Percentiles rank a stretch among this genome's conserved stretches.
Evolutionary conservation across 805 yeast species (phyloP).

Genomic region (Wickerhamiella sergipiensis): DNA sequence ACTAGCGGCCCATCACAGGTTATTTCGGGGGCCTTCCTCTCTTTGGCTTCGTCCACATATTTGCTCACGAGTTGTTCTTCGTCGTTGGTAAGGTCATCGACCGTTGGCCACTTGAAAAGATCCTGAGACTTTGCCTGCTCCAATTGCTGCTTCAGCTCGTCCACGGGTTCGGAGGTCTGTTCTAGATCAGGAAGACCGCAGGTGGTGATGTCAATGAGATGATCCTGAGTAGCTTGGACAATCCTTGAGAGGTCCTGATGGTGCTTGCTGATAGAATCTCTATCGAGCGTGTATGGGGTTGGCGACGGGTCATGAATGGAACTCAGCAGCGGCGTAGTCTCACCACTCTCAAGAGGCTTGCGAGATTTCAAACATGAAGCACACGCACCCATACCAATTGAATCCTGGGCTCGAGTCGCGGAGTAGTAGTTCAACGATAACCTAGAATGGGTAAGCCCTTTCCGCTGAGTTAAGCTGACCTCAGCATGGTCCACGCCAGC

Average conservation of each 20-base stretch:
- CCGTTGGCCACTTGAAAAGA: slow-evolving; percentile 2
- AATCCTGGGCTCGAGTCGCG: background rate
- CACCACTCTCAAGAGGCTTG: slow-evolving; percentile 1
- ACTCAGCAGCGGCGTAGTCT: slow-evolving; percentile 9
- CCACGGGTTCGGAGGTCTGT: slow-evolving; percentile 2
- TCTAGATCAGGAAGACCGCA: slow-evolving; percentile 6
- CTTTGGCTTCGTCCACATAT: slow-evolving; percentile 1
- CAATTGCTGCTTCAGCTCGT: slow-evolving; percentile 4
- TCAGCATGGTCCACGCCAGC: too few relatives aligned
- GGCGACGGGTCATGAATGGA: background rate
- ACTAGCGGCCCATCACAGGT: background rate
- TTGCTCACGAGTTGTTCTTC: background rate
- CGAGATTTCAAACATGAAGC: slow-evolving; percentile 12
- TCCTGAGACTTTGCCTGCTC: background rate
- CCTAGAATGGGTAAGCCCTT: background rate
- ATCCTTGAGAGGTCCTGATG: slow-evolving; percentile 10
- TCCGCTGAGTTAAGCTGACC: too few relatives aligned
- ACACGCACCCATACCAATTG: slow-evolving; percentile 13
- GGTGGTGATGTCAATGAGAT: slow-evolving; percentile 12
- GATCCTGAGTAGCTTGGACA: slow-evolving; percentile 14
- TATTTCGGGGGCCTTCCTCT: background rate
- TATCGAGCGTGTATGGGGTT: background rate
- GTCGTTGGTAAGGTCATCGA: background rate
- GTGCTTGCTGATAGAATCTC: slow-evolving; percentile 5
- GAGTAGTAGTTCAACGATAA: background rate